Conservation (phyloP, 2,329 filamentous ascomycete genomes). For the Epichloe sp. region DNA sequence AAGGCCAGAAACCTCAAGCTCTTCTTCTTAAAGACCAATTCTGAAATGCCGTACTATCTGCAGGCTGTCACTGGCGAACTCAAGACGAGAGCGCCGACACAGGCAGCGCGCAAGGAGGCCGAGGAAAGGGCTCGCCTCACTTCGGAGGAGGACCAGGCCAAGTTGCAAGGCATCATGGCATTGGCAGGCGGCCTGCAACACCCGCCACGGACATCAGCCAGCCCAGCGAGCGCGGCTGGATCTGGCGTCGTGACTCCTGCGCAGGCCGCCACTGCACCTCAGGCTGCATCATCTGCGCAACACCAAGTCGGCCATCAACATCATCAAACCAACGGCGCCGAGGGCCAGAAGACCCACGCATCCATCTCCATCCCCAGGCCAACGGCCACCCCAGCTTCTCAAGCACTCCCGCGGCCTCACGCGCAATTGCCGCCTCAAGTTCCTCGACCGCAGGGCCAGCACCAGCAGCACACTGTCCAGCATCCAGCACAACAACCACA, state of each 20-base stretch:
- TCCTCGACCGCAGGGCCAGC: slow-evolving; percentile 9
- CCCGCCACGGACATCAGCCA: slow-evolving; percentile 15
- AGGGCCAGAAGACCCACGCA: neutral
- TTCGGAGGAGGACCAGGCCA: slow-evolving; percentile 46
- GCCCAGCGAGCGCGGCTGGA: slow-evolving; percentile 14
- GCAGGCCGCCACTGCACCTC: slow-evolving; percentile 18
- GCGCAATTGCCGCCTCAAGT: slow-evolving; percentile 17
- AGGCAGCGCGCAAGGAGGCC: slow-evolving; percentile 55
- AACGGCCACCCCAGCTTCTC: slow-evolving; percentile 12
- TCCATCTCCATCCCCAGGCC: slow-evolving; percentile 1
- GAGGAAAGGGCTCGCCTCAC: slow-evolving; percentile 48
- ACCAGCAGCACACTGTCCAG: slow-evolving; percentile 5
- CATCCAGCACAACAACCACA: slow-evolving; percentile 8
- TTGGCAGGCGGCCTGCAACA: slow-evolving; percentile 40
- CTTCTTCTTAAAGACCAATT: slow-evolving; percentile 83
- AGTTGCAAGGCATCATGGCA: slow-evolving; percentile 46
- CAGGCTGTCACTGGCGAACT: slow-evolving; percentile 82
- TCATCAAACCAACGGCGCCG: neutral
- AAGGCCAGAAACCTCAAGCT: slow-evolving; percentile 83
- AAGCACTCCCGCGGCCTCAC: slow-evolving; percentile 14
- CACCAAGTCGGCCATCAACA: neutral
- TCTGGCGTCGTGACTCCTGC: slow-evolving; percentile 21
- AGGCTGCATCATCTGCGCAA: slow-evolving; percentile 6
- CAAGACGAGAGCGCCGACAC: slow-evolving; percentile 68
- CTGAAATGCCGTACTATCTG: slow-evolving; percentile 79